phyloP scores from a whole-genome alignment of 352 stramenopile species.

The Globisporangium sylvaticum region DNA sequence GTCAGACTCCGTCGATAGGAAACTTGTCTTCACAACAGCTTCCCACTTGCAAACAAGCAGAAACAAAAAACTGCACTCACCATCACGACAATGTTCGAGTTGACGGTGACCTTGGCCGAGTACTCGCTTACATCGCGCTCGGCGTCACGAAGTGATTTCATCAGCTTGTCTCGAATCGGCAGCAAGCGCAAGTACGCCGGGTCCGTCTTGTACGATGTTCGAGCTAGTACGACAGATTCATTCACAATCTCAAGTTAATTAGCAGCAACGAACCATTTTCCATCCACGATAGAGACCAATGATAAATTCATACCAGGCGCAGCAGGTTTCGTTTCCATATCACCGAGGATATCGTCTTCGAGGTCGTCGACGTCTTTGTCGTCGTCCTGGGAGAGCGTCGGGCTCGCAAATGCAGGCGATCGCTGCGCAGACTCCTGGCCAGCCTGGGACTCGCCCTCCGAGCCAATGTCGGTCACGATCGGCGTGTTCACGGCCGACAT shows the following conservation, averaged over 20 bases:
- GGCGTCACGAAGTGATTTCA: constrained; percentile 65
- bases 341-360: constrained; percentile 71
- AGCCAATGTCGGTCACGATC: constrained; percentile 61
- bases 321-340: constrained; percentile 60
- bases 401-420: constrained; percentile 60
- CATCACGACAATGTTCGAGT: constrained; percentile 83
- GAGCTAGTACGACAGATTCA: constrained; percentile 4
- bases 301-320: constrained; percentile 14
- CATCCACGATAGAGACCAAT: not conserved
- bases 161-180: constrained; percentile 50
- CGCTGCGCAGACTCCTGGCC: constrained; percentile 61
- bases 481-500: constrained; percentile 67
- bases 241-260: not conserved
- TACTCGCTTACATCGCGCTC: constrained; percentile 68
- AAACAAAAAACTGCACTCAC: constrained; percentile 16
- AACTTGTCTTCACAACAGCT: not conserved
- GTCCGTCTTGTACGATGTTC: constrained; percentile 54
- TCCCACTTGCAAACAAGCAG: not conserved
- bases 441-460: constrained; percentile 55
- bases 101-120: constrained; percentile 59
- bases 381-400: constrained; percentile 50
- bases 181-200: constrained; percentile 63
- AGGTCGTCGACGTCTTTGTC: constrained; percentile 78
- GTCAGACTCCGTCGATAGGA: not conserved
- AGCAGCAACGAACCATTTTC: not conserved